A percentile compares a stretch with the other conserved stretches of the same genome.
phyloP scores from a whole-genome alignment of 108 stramenopile genomes.

The Skeletonema costatum region DNA sequence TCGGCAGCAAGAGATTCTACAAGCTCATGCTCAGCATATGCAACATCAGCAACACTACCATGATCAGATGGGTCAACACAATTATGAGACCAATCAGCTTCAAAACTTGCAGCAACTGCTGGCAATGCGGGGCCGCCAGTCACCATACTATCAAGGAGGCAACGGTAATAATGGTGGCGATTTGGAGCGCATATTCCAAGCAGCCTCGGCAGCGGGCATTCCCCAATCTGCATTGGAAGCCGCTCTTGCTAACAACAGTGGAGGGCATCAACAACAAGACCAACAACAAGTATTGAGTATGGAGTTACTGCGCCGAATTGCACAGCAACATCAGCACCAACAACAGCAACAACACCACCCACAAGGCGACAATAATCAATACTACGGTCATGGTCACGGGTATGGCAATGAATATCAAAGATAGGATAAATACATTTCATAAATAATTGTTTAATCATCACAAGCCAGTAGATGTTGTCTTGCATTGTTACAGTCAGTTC shows the following conservation, averaged over 20 bases:
- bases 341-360: constrained; percentile 16
- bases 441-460: background rate
- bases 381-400: constrained; percentile 19
- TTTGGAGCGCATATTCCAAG: constrained; percentile 32
- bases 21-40: constrained; percentile 30
- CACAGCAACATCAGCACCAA: constrained; percentile 20
- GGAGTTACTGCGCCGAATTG: constrained; percentile 28
- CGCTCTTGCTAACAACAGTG: constrained; percentile 8
- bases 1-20: constrained; percentile 28
- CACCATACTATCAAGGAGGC: constrained; percentile 2
- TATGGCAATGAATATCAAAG: constrained; percentile 29
- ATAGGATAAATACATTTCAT: constrained; percentile 3
- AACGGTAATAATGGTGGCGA: constrained; percentile 17
- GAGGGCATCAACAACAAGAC: constrained; percentile 7
- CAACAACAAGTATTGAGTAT: constrained; percentile 13
- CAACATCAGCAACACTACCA: constrained; percentile 34
- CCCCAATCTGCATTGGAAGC: constrained; percentile 23
- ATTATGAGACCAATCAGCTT: constrained; percentile 25
- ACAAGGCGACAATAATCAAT: background rate
- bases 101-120: constrained; percentile 29
- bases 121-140: constrained; percentile 16
- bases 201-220: constrained; percentile 30
- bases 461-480: background rate
- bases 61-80: constrained; percentile 18
- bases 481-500: background rate